Evolutionary conservation across 192 early-diverging fungal genomes (phyloP).

Genomic region (Rhizophagus sp.): DNA sequence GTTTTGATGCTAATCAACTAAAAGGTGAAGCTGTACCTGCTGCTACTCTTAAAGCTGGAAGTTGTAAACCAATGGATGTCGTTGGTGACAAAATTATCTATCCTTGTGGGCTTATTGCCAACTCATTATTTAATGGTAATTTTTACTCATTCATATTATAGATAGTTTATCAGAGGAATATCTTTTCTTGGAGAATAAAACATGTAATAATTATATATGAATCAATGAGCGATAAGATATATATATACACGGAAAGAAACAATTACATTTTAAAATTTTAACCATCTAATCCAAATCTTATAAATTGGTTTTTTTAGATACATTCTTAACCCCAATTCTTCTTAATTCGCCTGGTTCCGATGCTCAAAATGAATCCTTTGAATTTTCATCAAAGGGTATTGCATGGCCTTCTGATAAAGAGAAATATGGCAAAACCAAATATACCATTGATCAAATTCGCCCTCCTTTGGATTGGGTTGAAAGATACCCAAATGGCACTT

Average conservation of each 20-base stretch:
- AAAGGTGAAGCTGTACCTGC: slow-evolving; percentile 57
- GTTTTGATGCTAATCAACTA: slow-evolving; percentile 82
- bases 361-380: slow-evolving; percentile 45
- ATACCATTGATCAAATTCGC: slow-evolving; percentile 51
- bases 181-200: no score
- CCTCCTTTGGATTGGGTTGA: slow-evolving; percentile 90
- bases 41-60: slow-evolving; percentile 43
- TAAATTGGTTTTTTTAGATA: slow-evolving; percentile 46
- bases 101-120: slow-evolving; percentile 98
- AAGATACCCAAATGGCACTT: slow-evolving; percentile 57
- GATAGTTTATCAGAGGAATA: no score
- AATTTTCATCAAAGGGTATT: slow-evolving; percentile 70
- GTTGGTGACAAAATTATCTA: slow-evolving; percentile 63
- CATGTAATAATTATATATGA: no score
- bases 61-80: slow-evolving; percentile 62
- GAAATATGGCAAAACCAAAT: slow-evolving; percentile 61
- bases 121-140: slow-evolving; percentile 94
- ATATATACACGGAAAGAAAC: no score
- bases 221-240: no score
- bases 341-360: slow-evolving; percentile 49
- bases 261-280: no score
- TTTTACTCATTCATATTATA: not conserved
- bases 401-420: slow-evolving; percentile 86
- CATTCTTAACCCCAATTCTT: slow-evolving; percentile 59
- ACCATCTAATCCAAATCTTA: not conserved